Evolutionary conservation across 148 eudicot species (phyloP), one percentile per base, ranked within the genome.

Genomic region (Selenicereus undatus): DNA sequence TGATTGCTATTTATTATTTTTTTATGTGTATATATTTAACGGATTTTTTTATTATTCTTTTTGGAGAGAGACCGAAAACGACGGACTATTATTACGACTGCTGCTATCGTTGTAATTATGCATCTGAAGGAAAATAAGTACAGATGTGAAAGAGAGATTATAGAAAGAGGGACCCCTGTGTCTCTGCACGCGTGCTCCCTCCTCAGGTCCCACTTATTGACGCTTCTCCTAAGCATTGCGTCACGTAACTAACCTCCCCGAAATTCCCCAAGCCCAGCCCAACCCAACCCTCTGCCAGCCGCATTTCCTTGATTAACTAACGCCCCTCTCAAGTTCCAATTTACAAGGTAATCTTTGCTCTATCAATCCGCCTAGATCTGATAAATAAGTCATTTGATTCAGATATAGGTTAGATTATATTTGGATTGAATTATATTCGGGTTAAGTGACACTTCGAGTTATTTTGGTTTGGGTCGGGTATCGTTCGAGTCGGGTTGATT

Each of bases 181-280:
- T 66, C 72, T 50, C 68, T 24, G 83, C 90, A 83, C 81, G 88
- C 84, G 85, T 75, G 85, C 77, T 43, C 83, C 86, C 80, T 58
- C 21, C 1, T 52, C 22, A 58, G 85, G 75, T 48, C 89, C 86
- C 79, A 77, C 73, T 0, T 69, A 52, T 79, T 74, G 76, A 75
- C 82, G 30, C 21, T 32, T 22, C 42, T n/a, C 13, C 14, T 30
- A 79, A 83, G 82, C 79, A 74, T 73, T 66, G 35, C 81, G 79
- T 83, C 76, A 83, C 85, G 82, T 70, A 83, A 79, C 80, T 71
- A 79, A 75, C 75, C 64, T 62, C 29, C 70, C 27, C 51, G 36
- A 66, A 26, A n/a, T n/a, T 3, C 27, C 62, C 62, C 62, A 0
- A 17, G 3, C 43, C 43, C 43, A 39, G 0, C 43, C 7, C 3